Base-by-base conservation (phyloP, 306 rosid genomes). In the Quercus glauca region DNA sequence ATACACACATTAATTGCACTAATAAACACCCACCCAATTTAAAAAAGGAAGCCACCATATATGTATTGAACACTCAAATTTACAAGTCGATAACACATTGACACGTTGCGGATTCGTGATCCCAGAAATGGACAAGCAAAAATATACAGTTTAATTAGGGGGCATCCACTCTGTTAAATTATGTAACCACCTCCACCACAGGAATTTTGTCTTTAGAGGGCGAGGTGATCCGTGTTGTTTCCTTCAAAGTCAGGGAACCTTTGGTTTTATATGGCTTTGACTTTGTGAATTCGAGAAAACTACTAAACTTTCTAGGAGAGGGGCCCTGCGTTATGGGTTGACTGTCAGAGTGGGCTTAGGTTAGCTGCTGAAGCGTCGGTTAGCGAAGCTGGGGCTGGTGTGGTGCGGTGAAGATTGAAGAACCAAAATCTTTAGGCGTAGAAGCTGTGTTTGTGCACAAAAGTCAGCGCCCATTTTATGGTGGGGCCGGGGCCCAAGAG, bases 261-360 rank as follows among this genome's bases (percentile, higher is more conserved):
- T 91, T 87, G 92, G 85, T 51, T 70, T 33, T 77, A 61, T 73
- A 12, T 68, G 90, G 84, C 83, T 89, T 93, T 93, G 97, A 91
- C 97, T 89, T 84, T n/a, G 72, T 28, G 73, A 73, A 71, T 53
- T 35, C 71, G 68, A 80, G 59, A 88, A 74, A 81, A 64, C 41
- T 56, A 63, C 69, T 41, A 4, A 41, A 41, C 3, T 29, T 3
- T 2, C 29, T 28, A 29, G 31, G 4, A 4, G 45, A 61, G 17
- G 18, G 74, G 73, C 57, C 12, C 53, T 41, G 45, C 26, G 8
- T 8, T 41, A 41, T 31, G 84, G 75, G 91, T 83, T 91, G 92
- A 88, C 90, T 77, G 81, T 73, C 86, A 81, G 87, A 79, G 73
- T 65, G 70, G 83, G 84, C 63, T 79, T 84, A 83, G 80, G 83